Percentiles rank a stretch among this genome's conserved stretches.
Evolutionary conservation across 805 yeast species (phyloP).

Genomic region (Helenozyma baotianmanensis): DNA sequence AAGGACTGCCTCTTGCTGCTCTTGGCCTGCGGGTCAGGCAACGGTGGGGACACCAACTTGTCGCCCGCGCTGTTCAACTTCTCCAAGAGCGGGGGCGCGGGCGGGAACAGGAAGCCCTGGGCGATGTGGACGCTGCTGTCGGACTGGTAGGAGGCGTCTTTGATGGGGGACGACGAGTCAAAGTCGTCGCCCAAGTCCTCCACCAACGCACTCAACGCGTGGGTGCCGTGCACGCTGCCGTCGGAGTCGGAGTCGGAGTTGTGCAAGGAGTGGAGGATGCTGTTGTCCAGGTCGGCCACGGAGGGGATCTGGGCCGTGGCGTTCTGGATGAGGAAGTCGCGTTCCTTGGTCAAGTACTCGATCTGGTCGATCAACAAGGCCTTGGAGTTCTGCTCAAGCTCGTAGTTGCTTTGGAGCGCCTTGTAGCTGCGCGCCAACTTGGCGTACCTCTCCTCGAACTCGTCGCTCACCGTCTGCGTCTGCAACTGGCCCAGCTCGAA

Average conservation of each 20-base stretch:
- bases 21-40: conserved; percentile 28
- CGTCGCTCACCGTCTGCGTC: conserved; percentile 4
- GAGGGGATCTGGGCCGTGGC: conserved; percentile 2
- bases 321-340: conserved; percentile 12
- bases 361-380: conserved; percentile 51
- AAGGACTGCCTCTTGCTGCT: conserved; percentile 30
- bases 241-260: conserved; percentile 16
- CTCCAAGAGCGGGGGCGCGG: not conserved
- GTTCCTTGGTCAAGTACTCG: conserved; percentile 42
- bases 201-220: conserved; percentile 20
- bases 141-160: conserved; percentile 4
- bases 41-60: conserved; percentile 22
- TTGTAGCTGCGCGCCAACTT: conserved; percentile 31
- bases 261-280: conserved; percentile 5
- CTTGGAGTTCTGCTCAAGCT: conserved; percentile 50
- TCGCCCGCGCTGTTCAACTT: no score
- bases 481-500: conserved; percentile 10
- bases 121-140: not conserved
- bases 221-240: conserved; percentile 18
- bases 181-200: conserved; percentile 16
- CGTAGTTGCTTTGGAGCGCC: conserved; percentile 46
- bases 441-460: conserved; percentile 21
- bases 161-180: conserved; percentile 26
- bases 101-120: conserved; percentile 3
- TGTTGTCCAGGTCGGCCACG: conserved; percentile 1